Conservation (phyloP, 805 yeast genomes). For the Huiozyma sinensis region DNA sequence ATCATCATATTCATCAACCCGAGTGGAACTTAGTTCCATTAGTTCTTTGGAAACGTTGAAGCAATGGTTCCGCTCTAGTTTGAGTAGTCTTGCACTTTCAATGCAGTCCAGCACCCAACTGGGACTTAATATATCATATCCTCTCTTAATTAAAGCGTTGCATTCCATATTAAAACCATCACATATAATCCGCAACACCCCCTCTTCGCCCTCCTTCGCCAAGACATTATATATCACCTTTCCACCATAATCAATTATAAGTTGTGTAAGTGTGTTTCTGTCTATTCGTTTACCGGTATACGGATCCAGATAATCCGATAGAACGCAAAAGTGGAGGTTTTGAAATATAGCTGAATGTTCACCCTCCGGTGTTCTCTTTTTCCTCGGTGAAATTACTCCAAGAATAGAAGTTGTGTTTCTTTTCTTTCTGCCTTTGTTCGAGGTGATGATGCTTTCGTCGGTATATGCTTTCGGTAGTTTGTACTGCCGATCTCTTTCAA, state of each 20-base stretch:
- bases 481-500: conserved; percentile 3
- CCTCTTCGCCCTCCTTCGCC: conserved; percentile 7
- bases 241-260: conserved; percentile 44
- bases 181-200: conserved; percentile 27
- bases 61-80: conserved; percentile 53
- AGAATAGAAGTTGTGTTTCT: conserved; percentile 12
- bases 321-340: conserved; percentile 38
- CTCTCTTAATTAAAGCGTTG: conserved; percentile 30
- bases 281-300: conserved; percentile 18
- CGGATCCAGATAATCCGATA: conserved; percentile 37
- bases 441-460: conserved; percentile 11
- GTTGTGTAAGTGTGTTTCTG: conserved; percentile 28
- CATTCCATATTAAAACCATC: conserved; percentile 33
- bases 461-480: conserved; percentile 1
- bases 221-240: conserved; percentile 30
- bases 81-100: conserved; percentile 27
- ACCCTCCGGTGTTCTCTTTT: conserved; percentile 2
- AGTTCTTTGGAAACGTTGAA: conserved; percentile 31
- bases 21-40: conserved; percentile 17
- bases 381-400: conserved; percentile 3
- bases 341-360: conserved; percentile 31
- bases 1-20: conserved; percentile 54
- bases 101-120: conserved; percentile 63
- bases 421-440: conserved; percentile 24
- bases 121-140: conserved; percentile 55